Evolutionary conservation across 495 filamentous ascomycete genomes (phyloP), one percentile per base, ranked within the genome.

Genomic region (Penicillium herquei): DNA sequence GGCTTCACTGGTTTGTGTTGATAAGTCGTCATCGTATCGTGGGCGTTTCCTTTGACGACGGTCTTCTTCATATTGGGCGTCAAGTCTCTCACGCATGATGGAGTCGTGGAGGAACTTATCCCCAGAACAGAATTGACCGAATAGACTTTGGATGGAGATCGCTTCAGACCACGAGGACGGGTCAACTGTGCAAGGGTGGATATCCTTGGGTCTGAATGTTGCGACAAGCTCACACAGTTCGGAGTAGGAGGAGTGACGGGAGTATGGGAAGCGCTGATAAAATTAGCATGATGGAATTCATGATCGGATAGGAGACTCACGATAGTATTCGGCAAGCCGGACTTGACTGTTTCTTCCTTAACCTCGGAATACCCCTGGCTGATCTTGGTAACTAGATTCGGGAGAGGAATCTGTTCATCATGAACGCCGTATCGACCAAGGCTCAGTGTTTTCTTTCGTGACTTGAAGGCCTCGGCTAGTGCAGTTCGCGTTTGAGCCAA

Each of bases 111-210:
- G 67, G 60, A 95, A 95, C 0, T 56, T 49, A 7, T 66, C 69
- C 0, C 72, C 80, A 4, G 78, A 79, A 55, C 89, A 96, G 4
- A 88, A 61, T 40, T 85, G 72, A 0, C 90, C 89, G 55, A 96
- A 97, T 0, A 96, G 75, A 12, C 56, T 61, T 49, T 73, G 56
- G 46, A 96, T 87, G 5, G 84, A 85, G 42, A 85, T 69, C 52
- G 77, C 73, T 41, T 84, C 71, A 42, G 73, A 69, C 91, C 90
- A 96, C 7, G 66, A 70, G 0, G 67, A 55, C 14, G 80, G 72
- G 50, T 92, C 78, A 6, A 92, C 85, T 1, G 91, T 93, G 64
- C 92, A 96, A 5, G 93, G 91, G 70, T 87, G 86, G 10, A 97
- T 76, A 67, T 97, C 90, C 55, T 73, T 81, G 0, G 91, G 92